These are phyloP conservation scores for Colletotrichum tamarilloi DNA, from an alignment of 2,329 filamentous ascomycete species.

Conservation along the genomic window DNA sequence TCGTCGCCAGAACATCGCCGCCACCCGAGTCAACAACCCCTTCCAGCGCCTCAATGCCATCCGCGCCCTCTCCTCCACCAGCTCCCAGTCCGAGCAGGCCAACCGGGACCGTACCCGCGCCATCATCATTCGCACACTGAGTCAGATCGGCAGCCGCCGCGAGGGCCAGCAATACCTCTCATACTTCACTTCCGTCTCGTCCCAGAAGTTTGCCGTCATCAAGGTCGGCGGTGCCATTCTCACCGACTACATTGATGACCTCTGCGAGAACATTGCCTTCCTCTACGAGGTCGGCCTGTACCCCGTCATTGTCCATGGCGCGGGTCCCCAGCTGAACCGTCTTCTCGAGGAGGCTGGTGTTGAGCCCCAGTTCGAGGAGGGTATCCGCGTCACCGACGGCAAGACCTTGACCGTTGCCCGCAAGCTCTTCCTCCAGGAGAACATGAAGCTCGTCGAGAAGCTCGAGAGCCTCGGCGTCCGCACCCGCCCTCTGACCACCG, in stretches of 20 bases:
- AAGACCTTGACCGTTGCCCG: constrained; percentile 93
- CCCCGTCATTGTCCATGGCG: constrained; percentile 95
- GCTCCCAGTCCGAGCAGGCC: constrained; percentile 45
- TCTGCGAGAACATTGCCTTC: constrained; percentile 90
- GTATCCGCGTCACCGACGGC: constrained; percentile 93
- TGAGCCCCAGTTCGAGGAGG: constrained; percentile 95
- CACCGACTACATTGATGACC: constrained; percentile 91
- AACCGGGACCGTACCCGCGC: constrained; percentile 74
- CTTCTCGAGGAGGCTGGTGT: constrained; percentile 90
- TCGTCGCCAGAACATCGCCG: constrained; percentile 37
- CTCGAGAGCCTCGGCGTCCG: constrained; percentile 91
- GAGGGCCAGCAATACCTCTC: constrained; percentile 98
- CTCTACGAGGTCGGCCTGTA: constrained; percentile 95
- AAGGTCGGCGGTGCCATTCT: constrained; percentile 98
- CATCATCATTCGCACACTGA: constrained; percentile 89
- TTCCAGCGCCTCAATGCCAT: constrained; percentile 37
- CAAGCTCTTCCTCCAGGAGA: constrained; percentile 95
- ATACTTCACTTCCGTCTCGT: constrained; percentile 96
- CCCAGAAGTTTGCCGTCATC: constrained; percentile 97
- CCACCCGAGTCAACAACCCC: constrained; percentile 38
- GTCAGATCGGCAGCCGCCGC: constrained; percentile 94
- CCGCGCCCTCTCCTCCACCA: constrained; percentile 46
- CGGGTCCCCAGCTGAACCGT: constrained; percentile 93
- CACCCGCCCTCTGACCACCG: constrained; percentile 89
- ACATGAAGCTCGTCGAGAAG: constrained; percentile 89